phyloP scores from a whole-genome alignment of 78 protist species.

The Cyanophora paradoxa region DNA sequence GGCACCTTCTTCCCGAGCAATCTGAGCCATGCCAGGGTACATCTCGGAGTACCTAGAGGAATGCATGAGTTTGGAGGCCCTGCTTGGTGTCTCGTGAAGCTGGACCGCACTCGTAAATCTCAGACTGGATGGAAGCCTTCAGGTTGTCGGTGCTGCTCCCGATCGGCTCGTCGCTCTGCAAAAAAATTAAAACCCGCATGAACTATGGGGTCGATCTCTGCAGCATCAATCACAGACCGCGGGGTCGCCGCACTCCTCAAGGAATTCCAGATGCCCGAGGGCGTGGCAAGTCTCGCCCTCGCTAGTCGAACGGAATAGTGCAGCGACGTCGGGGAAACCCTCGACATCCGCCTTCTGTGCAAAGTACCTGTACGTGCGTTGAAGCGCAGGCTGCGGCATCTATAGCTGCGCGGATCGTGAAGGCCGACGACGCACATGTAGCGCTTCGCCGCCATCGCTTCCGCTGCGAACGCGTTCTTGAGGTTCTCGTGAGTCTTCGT shows the following conservation, averaged over 20 bases:
- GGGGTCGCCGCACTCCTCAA: too few relatives aligned
- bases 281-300: constrained; percentile 23
- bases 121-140: constrained; percentile 10
- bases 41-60: constrained; percentile 24
- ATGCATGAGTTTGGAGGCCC: too few relatives aligned
- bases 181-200: too few relatives aligned
- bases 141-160: constrained; percentile 29
- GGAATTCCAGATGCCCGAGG: constrained; percentile 14
- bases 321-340: constrained; percentile 30
- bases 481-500: constrained; percentile 24
- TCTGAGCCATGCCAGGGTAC: constrained; percentile 13
- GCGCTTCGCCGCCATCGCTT: too few relatives aligned
- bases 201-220: too few relatives aligned
- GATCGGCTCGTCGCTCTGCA: constrained; percentile 24
- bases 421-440: not conserved
- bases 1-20: constrained; percentile 21
- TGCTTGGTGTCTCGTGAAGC: too few relatives aligned
- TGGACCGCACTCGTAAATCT: constrained; percentile 37
- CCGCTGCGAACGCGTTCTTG: constrained; percentile 21
- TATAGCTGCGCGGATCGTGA: not conserved
- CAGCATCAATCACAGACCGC: too few relatives aligned
- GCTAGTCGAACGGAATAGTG: constrained; percentile 20
- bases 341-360: constrained; percentile 37
- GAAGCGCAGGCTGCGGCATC: not conserved
- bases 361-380: constrained; percentile 13